phyloP scores from a whole-genome alignment of 805 yeast species.

The Saturnispora sanitii region DNA sequence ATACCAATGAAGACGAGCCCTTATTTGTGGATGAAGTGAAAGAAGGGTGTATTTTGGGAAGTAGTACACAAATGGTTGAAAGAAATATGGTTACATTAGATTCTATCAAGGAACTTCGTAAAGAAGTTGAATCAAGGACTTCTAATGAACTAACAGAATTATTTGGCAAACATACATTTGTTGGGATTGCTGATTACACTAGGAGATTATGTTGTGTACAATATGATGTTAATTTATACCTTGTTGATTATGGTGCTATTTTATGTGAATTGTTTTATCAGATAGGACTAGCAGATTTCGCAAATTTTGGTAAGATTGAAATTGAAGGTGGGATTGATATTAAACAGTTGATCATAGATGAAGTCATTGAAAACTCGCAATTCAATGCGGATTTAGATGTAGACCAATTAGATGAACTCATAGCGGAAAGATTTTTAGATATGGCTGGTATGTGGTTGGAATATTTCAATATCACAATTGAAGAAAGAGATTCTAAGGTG shows the following conservation, averaged over 20 bases:
- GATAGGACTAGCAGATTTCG: constrained; percentile 63
- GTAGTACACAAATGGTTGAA: constrained; percentile 1
- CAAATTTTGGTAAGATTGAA: constrained; percentile 61
- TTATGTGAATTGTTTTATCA: constrained; percentile 72
- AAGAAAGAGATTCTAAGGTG: constrained; percentile 26
- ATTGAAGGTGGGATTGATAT: constrained; percentile 28
- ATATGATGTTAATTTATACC: constrained; percentile 62
- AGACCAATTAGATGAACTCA: constrained; percentile 10
- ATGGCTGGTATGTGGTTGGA: constrained; percentile 77
- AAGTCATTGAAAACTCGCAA: constrained; percentile 25
- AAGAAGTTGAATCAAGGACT: constrained; percentile 35
- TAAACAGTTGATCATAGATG: constrained; percentile 27
- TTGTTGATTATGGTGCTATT: constrained; percentile 72
- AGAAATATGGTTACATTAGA: constrained; percentile 8
- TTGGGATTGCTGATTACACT: constrained; percentile 72
- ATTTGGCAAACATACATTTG: constrained; percentile 59
- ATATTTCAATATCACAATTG: constrained; percentile 54
- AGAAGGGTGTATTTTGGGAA: constrained; percentile 2
- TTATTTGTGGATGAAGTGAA: background rate
- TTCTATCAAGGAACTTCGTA: constrained; percentile 39
- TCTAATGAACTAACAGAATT: constrained; percentile 53
- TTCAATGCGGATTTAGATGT: constrained; percentile 1
- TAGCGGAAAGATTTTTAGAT: constrained; percentile 14
- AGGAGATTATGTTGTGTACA: constrained; percentile 77
- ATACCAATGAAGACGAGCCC: background rate